Evolutionary conservation across 257 asterid genomes (phyloP).

Genomic region (Marsdenia floribunda): DNA sequence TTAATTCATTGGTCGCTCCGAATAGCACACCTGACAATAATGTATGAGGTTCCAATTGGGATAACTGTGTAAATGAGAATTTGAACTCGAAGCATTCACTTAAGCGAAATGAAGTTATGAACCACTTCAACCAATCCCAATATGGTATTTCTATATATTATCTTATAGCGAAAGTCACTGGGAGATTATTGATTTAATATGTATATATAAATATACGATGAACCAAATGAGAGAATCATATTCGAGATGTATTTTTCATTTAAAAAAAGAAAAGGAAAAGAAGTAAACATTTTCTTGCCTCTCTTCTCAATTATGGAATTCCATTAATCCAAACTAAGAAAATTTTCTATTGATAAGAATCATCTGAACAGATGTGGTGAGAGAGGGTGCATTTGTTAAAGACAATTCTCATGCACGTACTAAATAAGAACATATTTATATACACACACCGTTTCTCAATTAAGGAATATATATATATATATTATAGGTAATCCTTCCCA

Average conservation of each 20-base stretch:
- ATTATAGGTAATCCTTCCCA: background rate
- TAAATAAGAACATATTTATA: background rate
- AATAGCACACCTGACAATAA: too few species aligned
- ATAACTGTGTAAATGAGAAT: too few species aligned
- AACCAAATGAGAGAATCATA: background rate
- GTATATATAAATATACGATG: background rate
- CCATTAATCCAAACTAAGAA: too few species aligned
- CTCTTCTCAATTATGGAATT: background rate
- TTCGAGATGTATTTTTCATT: too few species aligned
- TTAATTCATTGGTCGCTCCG: too few species aligned
- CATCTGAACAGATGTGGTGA: background rate
- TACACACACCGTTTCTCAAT: background rate
- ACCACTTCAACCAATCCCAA: too few species aligned
- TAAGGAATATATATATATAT: too few species aligned
- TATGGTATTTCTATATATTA: too few species aligned
- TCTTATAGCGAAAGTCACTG: background rate
- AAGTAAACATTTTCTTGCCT: background rate
- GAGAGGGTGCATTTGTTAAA: background rate
- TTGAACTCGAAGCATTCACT: too few species aligned
- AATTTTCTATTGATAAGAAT: background rate
- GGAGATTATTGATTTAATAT: background rate
- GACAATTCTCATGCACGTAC: background rate
- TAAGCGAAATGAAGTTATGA: too few species aligned
- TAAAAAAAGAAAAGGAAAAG: too few species aligned
- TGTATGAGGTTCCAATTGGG: too few species aligned